phyloP scores from a whole-genome alignment of 768 basidiomycete genomes.

The Coprinopsis cinerea region DNA sequence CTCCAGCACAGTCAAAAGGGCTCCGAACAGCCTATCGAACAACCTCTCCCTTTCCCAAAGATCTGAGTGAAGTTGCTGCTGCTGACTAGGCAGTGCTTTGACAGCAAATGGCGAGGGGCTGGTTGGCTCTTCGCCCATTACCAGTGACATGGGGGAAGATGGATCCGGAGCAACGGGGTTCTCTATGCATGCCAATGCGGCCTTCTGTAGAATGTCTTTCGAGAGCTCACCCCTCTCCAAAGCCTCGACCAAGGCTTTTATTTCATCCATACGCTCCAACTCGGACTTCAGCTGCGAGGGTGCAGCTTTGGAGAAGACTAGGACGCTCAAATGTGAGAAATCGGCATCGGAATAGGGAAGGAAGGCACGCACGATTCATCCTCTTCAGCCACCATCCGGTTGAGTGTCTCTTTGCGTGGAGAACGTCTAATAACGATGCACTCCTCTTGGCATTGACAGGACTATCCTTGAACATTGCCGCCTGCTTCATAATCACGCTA shows the following conservation, averaged over 20 bases:
- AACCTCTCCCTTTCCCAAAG: slow-evolving; percentile 70
- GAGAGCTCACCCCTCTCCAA: slow-evolving; percentile 51
- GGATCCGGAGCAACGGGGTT: slow-evolving; percentile 45
- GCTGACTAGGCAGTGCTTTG: background rate
- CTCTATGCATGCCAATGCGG: slow-evolving; percentile 57
- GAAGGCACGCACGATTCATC: slow-evolving; percentile 50
- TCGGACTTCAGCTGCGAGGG: slow-evolving; percentile 34
- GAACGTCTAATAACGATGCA: slow-evolving; percentile 61
- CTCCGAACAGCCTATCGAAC: slow-evolving; percentile 66
- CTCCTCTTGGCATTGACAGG: slow-evolving; percentile 51
- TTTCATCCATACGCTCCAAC: slow-evolving; percentile 40
- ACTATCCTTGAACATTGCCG: slow-evolving; percentile 77
- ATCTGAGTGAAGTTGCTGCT: slow-evolving; percentile 38
- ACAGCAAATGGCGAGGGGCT: slow-evolving; percentile 53
- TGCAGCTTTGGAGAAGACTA: slow-evolving; percentile 47
- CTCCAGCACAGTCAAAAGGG: slow-evolving; percentile 57
- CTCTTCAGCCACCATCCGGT: slow-evolving; percentile 84
- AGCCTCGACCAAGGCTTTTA: slow-evolving; percentile 46
- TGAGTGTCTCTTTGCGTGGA: slow-evolving; percentile 63
- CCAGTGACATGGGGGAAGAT: slow-evolving; percentile 45
- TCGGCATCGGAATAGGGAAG: slow-evolving; percentile 13
- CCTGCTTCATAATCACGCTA: slow-evolving; percentile 60
- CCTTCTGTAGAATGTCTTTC: slow-evolving; percentile 52
- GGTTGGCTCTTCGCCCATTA: slow-evolving; percentile 36
- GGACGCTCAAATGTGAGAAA: background rate